Evolutionary conservation across 108 stramenopile genomes (phyloP), one percentile per base, ranked within the genome.

Genomic region (Nitzschia sp.): DNA sequence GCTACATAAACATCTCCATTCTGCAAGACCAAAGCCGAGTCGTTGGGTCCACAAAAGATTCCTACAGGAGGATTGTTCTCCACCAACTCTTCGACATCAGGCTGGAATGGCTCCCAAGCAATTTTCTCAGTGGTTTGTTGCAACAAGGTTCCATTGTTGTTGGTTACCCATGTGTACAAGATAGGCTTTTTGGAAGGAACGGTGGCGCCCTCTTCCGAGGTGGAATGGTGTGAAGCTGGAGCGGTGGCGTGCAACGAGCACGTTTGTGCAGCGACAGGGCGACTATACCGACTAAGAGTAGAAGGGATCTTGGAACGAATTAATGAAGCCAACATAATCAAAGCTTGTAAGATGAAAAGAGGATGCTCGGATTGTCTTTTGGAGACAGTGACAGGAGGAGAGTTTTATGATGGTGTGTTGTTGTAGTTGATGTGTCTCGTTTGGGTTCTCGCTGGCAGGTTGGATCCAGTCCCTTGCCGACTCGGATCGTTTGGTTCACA

Each of bases 11-110:
- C 86, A 25, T 60, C 25, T 42, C 86, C 85, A 60, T 89, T 78
- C 3, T 53, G 17, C 17, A 74, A 48, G 10, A 89, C 40, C 22
- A 84, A 46, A 9, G 87, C 86, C 34, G 85, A 86, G 14, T 83
- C 88, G 6, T 80, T 65, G 0, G 83, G 80, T 53, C 91, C 91
- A 63, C 91, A 92, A 40, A 74, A 67, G 15, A 81, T 57, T 25
- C 77, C 41, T 20, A 14, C 14, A 20, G 80, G 46, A 8, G n/a
- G 20, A 58, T 12, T 42, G 8, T 24, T 54, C n/a, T 19, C 24
- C 0, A 58, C 37, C 24, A 54, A 7, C 9, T 69, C 55, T 37
- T 48, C 26, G 5, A 61, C 59, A 21, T 64, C 48, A 53, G 63
- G 29, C 8, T 21, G 51, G 14, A 41, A 34, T 20, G 67, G 68